Evolutionary conservation across 768 basidiomycete genomes (phyloP), one percentile per base, ranked within the genome.

Genomic region (Rhodotorula graminis): DNA sequence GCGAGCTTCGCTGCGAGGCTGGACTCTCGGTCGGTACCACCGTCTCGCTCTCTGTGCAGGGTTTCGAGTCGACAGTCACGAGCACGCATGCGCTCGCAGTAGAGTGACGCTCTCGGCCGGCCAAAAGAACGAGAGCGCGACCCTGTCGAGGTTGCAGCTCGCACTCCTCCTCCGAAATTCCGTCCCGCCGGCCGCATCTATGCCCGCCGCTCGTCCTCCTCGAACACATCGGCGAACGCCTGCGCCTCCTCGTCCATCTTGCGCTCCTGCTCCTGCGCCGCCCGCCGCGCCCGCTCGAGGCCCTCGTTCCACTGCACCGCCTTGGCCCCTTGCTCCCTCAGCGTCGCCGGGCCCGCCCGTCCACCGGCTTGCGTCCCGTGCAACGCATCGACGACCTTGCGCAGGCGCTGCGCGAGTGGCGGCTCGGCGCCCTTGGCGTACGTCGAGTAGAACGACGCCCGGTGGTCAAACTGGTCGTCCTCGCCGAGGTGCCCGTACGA

Each of bases 291-390:
- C 25, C 56, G 37, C 31, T 23, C 55, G 29, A 72, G 37, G 8
- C 66, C 71, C 27, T 64, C 63, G 58, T 46, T 55, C 71, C 71
- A 72, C 57, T 60, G n/a, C 29, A 57, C 52, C 21, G 71, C 71
- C 33, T 52, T 61, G 18, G n/a, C 67, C 8, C 67, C 71, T 11
- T 56, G 44, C 55, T 72, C 71, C 58, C 10, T 23, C 25, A 69
- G 11, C 44, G 60, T 61, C 16, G 19, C 15, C 11, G 64, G n/a
- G 5, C 71, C 71, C 8, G 71, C 71, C 21, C 71, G 31, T 1
- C 71, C 71, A 10, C 71, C 71, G 23, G 71, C 71, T 37, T 31
- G 21, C 19, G 71, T 72, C 44, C 71, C 71, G 44, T 72, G 71
- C 23, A 72, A 40, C 19, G 29, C 47, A 42, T 72, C 71, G 56